Conservation (phyloP, 169 alveolate genomes). For the Cytauxzoon felis region DNA sequence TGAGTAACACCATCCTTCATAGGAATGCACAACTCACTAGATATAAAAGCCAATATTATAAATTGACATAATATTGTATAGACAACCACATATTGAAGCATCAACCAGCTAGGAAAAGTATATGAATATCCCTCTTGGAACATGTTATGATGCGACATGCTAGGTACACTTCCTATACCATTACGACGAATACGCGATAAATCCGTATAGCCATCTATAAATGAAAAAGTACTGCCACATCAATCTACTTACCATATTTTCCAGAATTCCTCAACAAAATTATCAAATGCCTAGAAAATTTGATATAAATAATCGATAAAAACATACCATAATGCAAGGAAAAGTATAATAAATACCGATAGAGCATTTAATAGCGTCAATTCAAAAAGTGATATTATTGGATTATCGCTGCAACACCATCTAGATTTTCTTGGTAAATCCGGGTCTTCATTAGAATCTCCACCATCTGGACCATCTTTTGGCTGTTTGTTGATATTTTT, state of each 20-base stretch:
- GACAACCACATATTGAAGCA: slow-evolving; percentile 15
- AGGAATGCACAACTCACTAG: slow-evolving; percentile 70
- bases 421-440: slow-evolving; percentile 6
- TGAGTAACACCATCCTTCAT: slow-evolving; percentile 49
- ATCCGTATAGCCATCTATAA: slow-evolving; percentile 24
- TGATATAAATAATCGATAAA: neutral
- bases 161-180: no score
- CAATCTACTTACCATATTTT: slow-evolving; percentile 11
- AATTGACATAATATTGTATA: slow-evolving; percentile 62
- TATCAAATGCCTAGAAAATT: slow-evolving; percentile 18
- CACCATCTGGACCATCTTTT: neutral
- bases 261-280: neutral
- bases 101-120: slow-evolving; percentile 46
- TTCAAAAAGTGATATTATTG: slow-evolving; percentile 18
- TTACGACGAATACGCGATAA: neutral
- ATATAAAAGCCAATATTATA: slow-evolving; percentile 54
- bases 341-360: slow-evolving; percentile 2
- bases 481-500: no score
- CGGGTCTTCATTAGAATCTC: neutral
- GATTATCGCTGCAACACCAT: slow-evolving; percentile 28
- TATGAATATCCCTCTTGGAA: slow-evolving; percentile 43
- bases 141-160: neutral
- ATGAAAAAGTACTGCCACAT: neutral
- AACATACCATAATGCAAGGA: slow-evolving; percentile 40
- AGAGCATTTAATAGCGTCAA: slow-evolving; percentile 14